Conservation (phyloP, 352 stramenopile species). For the Phytophthora quininea region DNA sequence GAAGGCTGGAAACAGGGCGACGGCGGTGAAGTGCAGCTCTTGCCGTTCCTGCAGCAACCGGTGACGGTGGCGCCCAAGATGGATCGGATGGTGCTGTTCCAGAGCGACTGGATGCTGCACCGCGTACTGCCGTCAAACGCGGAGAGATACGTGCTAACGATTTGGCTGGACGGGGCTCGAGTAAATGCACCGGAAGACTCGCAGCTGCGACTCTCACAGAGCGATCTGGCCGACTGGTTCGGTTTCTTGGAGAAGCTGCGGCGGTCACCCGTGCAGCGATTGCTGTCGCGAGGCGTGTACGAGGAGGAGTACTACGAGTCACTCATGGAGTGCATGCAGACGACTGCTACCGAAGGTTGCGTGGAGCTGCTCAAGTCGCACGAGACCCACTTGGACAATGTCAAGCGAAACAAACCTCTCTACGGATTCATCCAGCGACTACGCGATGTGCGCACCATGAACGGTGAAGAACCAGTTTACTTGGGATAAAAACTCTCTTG, state of each 20-base stretch:
- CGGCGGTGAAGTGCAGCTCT: slow-evolving; percentile 77
- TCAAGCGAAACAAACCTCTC: slow-evolving; percentile 53
- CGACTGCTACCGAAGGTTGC: slow-evolving; percentile 53
- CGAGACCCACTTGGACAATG: slow-evolving; percentile 61
- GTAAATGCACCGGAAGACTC: slow-evolving; percentile 66
- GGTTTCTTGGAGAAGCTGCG: slow-evolving; percentile 67
- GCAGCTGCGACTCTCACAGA: slow-evolving; percentile 66
- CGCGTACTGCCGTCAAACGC: slow-evolving; percentile 60
- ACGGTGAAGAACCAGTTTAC: slow-evolving; percentile 36
- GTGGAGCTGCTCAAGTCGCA: slow-evolving; percentile 68
- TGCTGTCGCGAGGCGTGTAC: slow-evolving; percentile 80
- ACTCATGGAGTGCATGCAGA: slow-evolving; percentile 74
- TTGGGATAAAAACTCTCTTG: slow-evolving; percentile 27
- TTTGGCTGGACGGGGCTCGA: slow-evolving; percentile 60
- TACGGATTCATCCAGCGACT: slow-evolving; percentile 57
- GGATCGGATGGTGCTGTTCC: slow-evolving; percentile 76
- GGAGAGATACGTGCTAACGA: slow-evolving; percentile 69
- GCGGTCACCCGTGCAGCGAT: slow-evolving; percentile 64
- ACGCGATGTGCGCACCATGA: slow-evolving; percentile 52
- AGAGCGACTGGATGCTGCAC: slow-evolving; percentile 77
- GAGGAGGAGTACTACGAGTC: slow-evolving; percentile 78
- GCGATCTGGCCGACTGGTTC: slow-evolving; percentile 68
- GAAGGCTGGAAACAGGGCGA: slow-evolving; percentile 66
- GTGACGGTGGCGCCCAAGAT: slow-evolving; percentile 72
- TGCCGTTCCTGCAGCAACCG: slow-evolving; percentile 68